These are phyloP conservation scores for Bacidia rubella DNA, from an alignment of 495 filamentous ascomycete genomes.

Conservation along the genomic window DNA sequence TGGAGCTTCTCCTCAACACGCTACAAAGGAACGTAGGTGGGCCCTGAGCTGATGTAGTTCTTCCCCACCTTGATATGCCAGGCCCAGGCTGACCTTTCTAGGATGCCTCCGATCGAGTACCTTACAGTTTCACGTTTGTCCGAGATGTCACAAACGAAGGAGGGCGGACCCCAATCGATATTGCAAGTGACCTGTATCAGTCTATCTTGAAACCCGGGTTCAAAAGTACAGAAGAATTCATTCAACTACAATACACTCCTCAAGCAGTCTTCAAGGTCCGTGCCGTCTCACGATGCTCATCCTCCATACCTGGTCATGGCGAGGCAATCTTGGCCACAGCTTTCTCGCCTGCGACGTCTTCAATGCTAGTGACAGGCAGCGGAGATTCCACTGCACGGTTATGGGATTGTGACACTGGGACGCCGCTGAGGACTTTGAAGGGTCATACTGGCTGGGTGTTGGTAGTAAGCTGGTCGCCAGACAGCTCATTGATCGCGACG, in stretches of 20 bases:
- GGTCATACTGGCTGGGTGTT: conserved; percentile 93
- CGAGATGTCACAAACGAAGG: conserved; percentile 34
- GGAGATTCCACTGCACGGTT: conserved; percentile 87
- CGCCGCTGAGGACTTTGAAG: conserved; percentile 75
- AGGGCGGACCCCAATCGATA: conserved; percentile 41
- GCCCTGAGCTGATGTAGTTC: too few relatives aligned
- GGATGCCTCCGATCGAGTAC: conserved; percentile 64
- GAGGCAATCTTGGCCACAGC: conserved; percentile 79
- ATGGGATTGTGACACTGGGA: conserved; percentile 93
- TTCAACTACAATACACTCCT: conserved; percentile 70
- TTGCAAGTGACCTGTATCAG: conserved; percentile 62
- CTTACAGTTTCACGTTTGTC: conserved; percentile 74
- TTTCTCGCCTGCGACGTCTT: conserved; percentile 73
- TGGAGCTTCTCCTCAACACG: conserved; percentile 83
- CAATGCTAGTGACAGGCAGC: conserved; percentile 73
- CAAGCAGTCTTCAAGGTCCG: conserved; percentile 92
- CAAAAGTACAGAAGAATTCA: conserved; percentile 55
- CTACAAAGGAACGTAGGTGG: conserved; percentile 62
- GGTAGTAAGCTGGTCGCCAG: conserved; percentile 73
- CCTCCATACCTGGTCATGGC: conserved; percentile 80
- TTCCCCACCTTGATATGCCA: too few relatives aligned
- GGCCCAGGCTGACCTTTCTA: too few relatives aligned
- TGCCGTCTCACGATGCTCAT: conserved; percentile 78
- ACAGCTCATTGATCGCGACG: conserved; percentile 69
- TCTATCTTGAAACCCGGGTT: conserved; percentile 48